phyloP scores from a whole-genome alignment of 2,329 filamentous ascomycete genomes.

The Fusarium agapanthi region DNA sequence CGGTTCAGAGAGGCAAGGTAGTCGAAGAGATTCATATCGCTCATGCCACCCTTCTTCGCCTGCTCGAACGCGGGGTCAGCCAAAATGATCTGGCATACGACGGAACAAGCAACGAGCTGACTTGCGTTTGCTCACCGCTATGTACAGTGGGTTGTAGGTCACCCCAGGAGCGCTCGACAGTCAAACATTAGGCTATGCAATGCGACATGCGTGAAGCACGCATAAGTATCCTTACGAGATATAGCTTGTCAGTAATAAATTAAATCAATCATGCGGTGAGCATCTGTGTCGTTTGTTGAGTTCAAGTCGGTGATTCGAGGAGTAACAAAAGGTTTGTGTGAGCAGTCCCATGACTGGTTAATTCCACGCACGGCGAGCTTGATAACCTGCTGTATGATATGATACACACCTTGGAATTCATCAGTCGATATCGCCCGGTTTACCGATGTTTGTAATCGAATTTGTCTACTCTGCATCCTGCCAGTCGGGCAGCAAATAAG shows the following conservation, averaged over 20 bases:
- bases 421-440: not conserved
- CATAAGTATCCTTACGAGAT: not conserved
- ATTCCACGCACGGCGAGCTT: not conserved
- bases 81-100: not conserved
- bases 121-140: constrained; percentile 29
- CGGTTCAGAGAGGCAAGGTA: not conserved
- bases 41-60: not conserved
- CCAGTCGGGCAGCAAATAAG: not conserved
- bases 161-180: not conserved
- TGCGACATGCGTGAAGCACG: not conserved
- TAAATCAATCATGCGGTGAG: not conserved
- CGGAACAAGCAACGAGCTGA: not conserved
- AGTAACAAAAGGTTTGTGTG: not conserved
- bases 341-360: not conserved
- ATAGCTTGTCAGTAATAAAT: not conserved
- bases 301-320: not conserved
- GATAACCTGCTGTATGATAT: not conserved
- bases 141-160: not conserved
- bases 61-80: constrained; percentile 2
- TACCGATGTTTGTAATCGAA: not conserved
- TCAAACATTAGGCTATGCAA: not conserved
- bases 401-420: not conserved
- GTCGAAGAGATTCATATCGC: not conserved
- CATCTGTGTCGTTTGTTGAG: not conserved
- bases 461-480: not conserved